Conservation (phyloP, 352 stramenopile genomes). For the Phytophthora tentaculata region DNA sequence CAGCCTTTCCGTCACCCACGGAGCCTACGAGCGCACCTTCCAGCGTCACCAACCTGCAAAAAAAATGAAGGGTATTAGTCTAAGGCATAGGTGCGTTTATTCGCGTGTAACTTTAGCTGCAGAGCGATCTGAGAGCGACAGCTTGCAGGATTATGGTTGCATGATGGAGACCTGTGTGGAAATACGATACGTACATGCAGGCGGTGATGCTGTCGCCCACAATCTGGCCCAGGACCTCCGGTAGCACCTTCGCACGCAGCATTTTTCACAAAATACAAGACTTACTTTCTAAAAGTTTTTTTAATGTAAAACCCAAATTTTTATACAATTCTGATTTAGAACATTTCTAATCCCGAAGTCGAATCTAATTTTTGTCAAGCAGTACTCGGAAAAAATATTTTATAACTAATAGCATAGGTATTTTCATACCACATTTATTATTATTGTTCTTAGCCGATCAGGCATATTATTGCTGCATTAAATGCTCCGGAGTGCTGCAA, state of each 20-base stretch:
- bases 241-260: conserved; percentile 81
- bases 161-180: background rate
- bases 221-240: conserved; percentile 81
- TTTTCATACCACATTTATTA: too few relatives aligned
- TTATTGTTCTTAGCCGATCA: too few relatives aligned
- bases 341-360: too few relatives aligned
- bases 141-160: background rate
- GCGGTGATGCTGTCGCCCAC: conserved; percentile 75
- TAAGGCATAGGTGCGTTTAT: background rate
- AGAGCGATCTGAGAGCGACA: conserved; percentile 3
- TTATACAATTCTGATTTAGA: too few relatives aligned
- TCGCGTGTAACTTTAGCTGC: conserved; percentile 4
- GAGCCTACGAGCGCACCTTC: conserved; percentile 86
- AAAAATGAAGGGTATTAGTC: background rate
- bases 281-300: background rate
- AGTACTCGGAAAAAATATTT: too few relatives aligned
- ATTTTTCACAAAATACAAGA: conserved; percentile 35
- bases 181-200: conserved; percentile 64
- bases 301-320: too few relatives aligned
- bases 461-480: too few relatives aligned
- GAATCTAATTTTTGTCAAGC: too few relatives aligned
- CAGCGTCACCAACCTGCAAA: conserved; percentile 77
- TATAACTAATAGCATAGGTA: too few relatives aligned
- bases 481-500: too few relatives aligned
- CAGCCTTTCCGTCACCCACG: conserved; percentile 55